Conservation (phyloP, 306 rosid species). For the Malus orientalis region DNA sequence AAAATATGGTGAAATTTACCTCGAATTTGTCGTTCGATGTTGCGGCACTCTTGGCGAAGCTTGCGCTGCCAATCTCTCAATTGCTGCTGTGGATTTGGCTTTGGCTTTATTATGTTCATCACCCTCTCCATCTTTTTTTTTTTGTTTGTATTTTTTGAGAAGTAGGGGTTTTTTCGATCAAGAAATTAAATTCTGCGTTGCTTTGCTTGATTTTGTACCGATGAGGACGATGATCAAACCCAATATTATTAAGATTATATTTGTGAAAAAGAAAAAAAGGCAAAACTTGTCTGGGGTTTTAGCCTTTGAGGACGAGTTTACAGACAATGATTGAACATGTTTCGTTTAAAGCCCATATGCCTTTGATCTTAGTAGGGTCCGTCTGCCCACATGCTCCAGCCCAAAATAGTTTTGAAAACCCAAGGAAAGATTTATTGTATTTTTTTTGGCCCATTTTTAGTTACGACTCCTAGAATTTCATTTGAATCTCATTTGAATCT, state of each 20-base stretch:
- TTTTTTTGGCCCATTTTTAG: too few species aligned
- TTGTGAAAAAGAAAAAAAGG: not conserved
- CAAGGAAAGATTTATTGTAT: not conserved
- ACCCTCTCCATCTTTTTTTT: slow-evolving; percentile 57
- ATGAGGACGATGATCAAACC: not conserved
- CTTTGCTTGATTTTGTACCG: not conserved
- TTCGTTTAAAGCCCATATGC: not conserved
- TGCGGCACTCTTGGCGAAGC: slow-evolving; percentile 92
- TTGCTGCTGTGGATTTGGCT: slow-evolving; percentile 73
- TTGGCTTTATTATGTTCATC: slow-evolving; percentile 66
- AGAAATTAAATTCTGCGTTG: not conserved
- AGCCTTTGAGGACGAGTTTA: not conserved
- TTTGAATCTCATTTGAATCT: too few species aligned
- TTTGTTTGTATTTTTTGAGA: not conserved
- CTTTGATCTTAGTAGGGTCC: too few species aligned
- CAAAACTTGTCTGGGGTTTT: not conserved
- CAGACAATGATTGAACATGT: not conserved
- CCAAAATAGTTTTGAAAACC: not conserved
- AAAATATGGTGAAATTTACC: slow-evolving; percentile 25
- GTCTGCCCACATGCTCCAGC: not conserved
- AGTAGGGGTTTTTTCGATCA: not conserved
- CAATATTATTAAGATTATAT: not conserved
- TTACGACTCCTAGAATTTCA: too few species aligned
- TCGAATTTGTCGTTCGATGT: slow-evolving; percentile 90
- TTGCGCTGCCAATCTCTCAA: slow-evolving; percentile 88